Percentiles rank a stretch among this genome's conserved stretches.
Evolutionary conservation across 192 early-diverging fungal genomes (phyloP).

Genomic region (Rhizophagus sp.): DNA sequence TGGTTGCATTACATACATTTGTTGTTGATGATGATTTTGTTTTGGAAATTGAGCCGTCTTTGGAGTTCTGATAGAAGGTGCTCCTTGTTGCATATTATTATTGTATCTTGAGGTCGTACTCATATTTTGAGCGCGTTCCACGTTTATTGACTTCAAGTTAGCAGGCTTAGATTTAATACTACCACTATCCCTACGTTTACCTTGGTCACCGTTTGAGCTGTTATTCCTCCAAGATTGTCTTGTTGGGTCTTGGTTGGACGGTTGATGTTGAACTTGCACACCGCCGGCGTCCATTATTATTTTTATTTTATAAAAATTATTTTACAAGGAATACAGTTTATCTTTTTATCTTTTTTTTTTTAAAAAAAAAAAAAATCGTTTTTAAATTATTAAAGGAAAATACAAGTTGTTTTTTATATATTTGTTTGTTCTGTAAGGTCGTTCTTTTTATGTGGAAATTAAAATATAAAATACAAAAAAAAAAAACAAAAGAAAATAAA

Average conservation of each 20-base stretch:
- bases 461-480: neutral
- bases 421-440: neutral
- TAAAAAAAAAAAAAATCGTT: neutral
- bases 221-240: slow-evolving; percentile 27
- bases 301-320: neutral
- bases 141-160: slow-evolving; percentile 26
- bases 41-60: slow-evolving; percentile 25
- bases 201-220: slow-evolving; percentile 16
- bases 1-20: slow-evolving; percentile 1
- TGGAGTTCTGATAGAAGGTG: slow-evolving; percentile 11
- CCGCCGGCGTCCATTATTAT: slow-evolving; percentile 27
- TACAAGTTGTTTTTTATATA: slow-evolving; percentile 3
- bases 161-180: slow-evolving; percentile 18
- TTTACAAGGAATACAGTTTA: neutral
- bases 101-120: neutral
- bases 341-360: neutral
- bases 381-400: neutral
- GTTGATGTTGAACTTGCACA: slow-evolving; percentile 32
- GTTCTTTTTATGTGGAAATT: neutral
- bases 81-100: neutral
- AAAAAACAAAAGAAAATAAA: neutral
- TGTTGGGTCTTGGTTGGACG: slow-evolving; percentile 26
- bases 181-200: slow-evolving; percentile 29
- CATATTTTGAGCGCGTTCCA: slow-evolving; percentile 21
- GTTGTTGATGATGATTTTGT: slow-evolving; percentile 22